Percentiles rank a stretch among this genome's conserved stretches.
phyloP scores from a whole-genome alignment of 148 eudicot genomes.

The Agrostemma githago region DNA sequence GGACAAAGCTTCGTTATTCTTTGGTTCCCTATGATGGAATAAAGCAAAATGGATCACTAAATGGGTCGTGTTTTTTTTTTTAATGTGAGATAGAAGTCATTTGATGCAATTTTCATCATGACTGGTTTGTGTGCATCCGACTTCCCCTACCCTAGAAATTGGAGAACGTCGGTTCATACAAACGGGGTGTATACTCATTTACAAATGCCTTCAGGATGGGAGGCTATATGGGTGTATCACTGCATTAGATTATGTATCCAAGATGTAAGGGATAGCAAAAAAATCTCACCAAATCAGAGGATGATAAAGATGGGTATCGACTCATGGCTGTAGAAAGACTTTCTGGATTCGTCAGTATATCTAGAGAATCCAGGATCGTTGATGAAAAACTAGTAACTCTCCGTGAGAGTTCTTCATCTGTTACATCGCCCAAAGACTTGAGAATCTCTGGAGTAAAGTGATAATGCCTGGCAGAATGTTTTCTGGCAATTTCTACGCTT shows the following conservation, averaged over 20 bases:
- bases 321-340: conserved; percentile 45
- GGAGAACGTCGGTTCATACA: background rate
- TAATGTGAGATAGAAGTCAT: too few species aligned
- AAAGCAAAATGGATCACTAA: too few species aligned
- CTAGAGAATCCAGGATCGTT: conserved; percentile 38
- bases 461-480: conserved; percentile 28
- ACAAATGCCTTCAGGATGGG: background rate
- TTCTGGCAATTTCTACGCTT: conserved; percentile 57
- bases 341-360: conserved; percentile 40
- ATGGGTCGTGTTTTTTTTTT: too few species aligned
- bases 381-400: conserved; percentile 47
- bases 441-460: conserved; percentile 58
- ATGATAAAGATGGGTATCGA: conserved; percentile 43
- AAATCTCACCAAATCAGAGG: conserved; percentile 52
- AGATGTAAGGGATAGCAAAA: background rate
- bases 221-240: background rate
- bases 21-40: too few species aligned
- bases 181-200: background rate
- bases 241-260: background rate
- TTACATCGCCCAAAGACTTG: conserved; percentile 23
- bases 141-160: too few species aligned
- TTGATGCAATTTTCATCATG: too few species aligned
- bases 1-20: too few species aligned
- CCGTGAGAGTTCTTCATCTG: conserved; percentile 61
- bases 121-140: too few species aligned